Base-by-base conservation (phyloP, 2,329 filamentous ascomycete species). In the Aureobasidium uvarum region DNA sequence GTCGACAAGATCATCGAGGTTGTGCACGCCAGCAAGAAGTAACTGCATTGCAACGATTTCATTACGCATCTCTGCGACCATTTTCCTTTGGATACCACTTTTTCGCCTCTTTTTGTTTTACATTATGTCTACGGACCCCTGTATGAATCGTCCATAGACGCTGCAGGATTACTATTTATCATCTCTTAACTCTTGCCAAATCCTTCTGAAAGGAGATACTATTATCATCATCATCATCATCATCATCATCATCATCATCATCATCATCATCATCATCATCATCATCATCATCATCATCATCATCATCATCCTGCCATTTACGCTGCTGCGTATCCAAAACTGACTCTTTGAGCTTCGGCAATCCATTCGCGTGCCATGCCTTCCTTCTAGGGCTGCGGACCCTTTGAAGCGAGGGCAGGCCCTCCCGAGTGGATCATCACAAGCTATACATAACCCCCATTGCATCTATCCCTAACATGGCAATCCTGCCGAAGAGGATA, bases 1-100 rank as follows among this genome's bases (percentile, higher is more conserved):
- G 94, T 99, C 31, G 87, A 89, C 55, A 94, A 89, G 81, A 97
- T 99, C 75, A 96, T 98, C 76, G 80, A 85, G 68, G 86, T 84
- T 54, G 94, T 97, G 62, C 89, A 94, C 72, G 83, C 85, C 70
- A 77, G 81, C 67, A 81, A 78, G 69, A 69, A 68, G 69, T 68
- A 54, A 56, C 38, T 46, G 56, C 20, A 41, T 33, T 52, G 46
- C 25, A 25, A 63, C 48, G 25, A 63, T 45, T 33, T 54, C 54
- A 48, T 54, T 20, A 20, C 43, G 13, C 46, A 62, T 23, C 33
- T 62, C 51, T 41, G 46, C 58, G 48, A 25, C 20, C 33, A 39
- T 43, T 45, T 54, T 54, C 38, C 33, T 63, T 54, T 54, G 60
- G 60, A 52, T 63, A 63, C 60, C 60, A 63, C 46, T 63, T 33